A percentile compares a stretch with the other conserved stretches of the same genome.
Conservation (phyloP, 345 rosid genomes). For the Triadica sebifera region DNA sequence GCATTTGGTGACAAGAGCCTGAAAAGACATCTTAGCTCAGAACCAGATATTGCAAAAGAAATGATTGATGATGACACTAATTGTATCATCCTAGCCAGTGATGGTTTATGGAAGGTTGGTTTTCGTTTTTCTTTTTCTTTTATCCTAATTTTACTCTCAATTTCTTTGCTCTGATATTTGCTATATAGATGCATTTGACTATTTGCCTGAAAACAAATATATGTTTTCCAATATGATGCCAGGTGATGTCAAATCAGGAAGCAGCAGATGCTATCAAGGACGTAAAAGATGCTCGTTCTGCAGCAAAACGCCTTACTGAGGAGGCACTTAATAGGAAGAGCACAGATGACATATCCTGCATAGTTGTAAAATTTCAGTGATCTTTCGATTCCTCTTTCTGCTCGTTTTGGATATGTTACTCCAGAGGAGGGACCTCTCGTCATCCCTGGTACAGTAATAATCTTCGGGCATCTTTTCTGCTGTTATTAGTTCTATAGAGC, state of each 20-base stretch:
- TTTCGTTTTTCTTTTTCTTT: not conserved
- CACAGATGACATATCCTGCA: slow-evolving; percentile 80
- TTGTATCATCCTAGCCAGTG: slow-evolving; percentile 76
- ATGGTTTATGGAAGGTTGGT: slow-evolving; percentile 89
- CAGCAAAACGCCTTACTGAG: slow-evolving; percentile 81
- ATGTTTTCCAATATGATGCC: slow-evolving; percentile 5
- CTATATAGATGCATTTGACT: not conserved
- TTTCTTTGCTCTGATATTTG: not conserved
- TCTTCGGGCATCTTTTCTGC: slow-evolving; percentile 9
- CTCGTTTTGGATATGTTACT: slow-evolving; percentile 10
- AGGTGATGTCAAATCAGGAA: slow-evolving; percentile 93
- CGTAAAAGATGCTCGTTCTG: slow-evolving; percentile 69
- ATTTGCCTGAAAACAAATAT: not conserved
- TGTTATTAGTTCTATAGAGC: not conserved
- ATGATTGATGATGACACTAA: slow-evolving; percentile 58
- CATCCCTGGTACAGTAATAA: not conserved
- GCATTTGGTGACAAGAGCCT: slow-evolving; percentile 92
- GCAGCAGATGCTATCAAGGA: slow-evolving; percentile 64
- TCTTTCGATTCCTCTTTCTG: slow-evolving; percentile 2
- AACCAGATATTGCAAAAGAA: slow-evolving; percentile 66
- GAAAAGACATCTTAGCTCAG: slow-evolving; percentile 86
- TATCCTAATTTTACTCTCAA: not conserved
- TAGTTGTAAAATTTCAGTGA: slow-evolving; percentile 70
- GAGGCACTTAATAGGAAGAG: slow-evolving; percentile 75
- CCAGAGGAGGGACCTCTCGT: not conserved